phyloP scores from a whole-genome alignment of 805 yeast genomes.

The Hanseniaspora lachancei region DNA sequence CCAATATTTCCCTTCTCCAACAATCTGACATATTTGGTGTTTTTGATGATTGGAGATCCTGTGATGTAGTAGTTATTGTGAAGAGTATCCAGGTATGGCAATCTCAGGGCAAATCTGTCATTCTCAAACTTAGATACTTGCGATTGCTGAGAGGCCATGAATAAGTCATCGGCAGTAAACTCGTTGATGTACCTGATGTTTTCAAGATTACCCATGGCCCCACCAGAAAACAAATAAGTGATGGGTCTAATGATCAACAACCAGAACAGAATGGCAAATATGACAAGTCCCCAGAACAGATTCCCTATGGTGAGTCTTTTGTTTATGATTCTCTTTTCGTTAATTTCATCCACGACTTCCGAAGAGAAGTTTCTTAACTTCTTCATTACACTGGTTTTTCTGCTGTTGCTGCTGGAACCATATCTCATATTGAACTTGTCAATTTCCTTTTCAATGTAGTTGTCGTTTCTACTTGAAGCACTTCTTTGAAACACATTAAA shows the following conservation, averaged over 20 bases:
- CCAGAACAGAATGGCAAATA: conserved; percentile 9
- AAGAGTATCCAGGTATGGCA: conserved; percentile 13
- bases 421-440: conserved; percentile 13
- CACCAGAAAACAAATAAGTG: neutral
- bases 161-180: neutral
- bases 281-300: neutral
- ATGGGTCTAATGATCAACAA: conserved; percentile 10
- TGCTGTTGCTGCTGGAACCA: conserved; percentile 10
- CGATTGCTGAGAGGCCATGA: conserved; percentile 2
- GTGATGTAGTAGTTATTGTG: conserved; percentile 8
- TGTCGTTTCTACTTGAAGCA: conserved; percentile 9
- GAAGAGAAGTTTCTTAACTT: conserved; percentile 5
- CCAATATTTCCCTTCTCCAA: conserved; percentile 10
- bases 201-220: neutral
- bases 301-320: neutral
- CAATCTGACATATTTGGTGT: conserved; percentile 11
- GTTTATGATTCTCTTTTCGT: conserved; percentile 5
- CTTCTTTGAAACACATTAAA: conserved; percentile 12
- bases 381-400: conserved; percentile 11
- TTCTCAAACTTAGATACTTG: conserved; percentile 12
- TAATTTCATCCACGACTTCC: conserved; percentile 9
- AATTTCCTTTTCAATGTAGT: conserved; percentile 12
- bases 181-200: neutral
- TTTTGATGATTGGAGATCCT: conserved; percentile 13
- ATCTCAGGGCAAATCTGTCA: conserved; percentile 5